Evolutionary conservation across 2,329 filamentous ascomycete species (phyloP), one percentile per base, ranked within the genome.

Genomic region (Penicillium sp.): DNA sequence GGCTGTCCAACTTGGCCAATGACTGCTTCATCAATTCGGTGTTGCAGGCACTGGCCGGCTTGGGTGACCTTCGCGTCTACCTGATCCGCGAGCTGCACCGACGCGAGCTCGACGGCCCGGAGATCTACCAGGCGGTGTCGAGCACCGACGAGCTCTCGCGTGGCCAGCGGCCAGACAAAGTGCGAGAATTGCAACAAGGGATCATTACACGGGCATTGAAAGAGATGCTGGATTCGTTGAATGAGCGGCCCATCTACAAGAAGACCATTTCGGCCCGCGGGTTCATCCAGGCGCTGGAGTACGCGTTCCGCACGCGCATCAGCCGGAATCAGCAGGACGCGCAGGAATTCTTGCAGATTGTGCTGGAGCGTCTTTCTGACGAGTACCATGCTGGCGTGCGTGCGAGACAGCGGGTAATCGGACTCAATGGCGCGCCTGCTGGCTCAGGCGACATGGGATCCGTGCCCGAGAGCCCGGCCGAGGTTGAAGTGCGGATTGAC

Each of bases 11-110:
- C 71, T 84, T 89, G 7, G 93, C 92, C 59, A 98, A 98, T 72
- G 93, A 93, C 71, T 93, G 88, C 75, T 93, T 92, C 72, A 96
- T 97, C 75, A 98, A 98, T 72, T 95, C 90, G 23, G 87, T 95
- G 18, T 81, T 98, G 31, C 93, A 98, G 74, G 90, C 89, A 6
- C 79, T 98, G 38, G 92, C 93, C 12, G 93, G 93, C 2, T 77
- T 97, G 28, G 88, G 87, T 43, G 90, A 97, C 67, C 76, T 98
- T 65, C 85, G 93, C 56, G 73, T 93, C 59, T 98, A 96, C 73
- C 77, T 98, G 54, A 96, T 97, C 65, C 82, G 89, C 59, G 92
- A 97, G 73, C 86, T 88, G 29, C 89, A 96, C 71, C 82, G 90
- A 53, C 83, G 92, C 57, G 81, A 81, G 57, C 81, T 96, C 53